Percentiles rank a stretch among this genome's conserved stretches.
Conservation (phyloP, 106 monocot species). For the Dendrobium officinale region DNA sequence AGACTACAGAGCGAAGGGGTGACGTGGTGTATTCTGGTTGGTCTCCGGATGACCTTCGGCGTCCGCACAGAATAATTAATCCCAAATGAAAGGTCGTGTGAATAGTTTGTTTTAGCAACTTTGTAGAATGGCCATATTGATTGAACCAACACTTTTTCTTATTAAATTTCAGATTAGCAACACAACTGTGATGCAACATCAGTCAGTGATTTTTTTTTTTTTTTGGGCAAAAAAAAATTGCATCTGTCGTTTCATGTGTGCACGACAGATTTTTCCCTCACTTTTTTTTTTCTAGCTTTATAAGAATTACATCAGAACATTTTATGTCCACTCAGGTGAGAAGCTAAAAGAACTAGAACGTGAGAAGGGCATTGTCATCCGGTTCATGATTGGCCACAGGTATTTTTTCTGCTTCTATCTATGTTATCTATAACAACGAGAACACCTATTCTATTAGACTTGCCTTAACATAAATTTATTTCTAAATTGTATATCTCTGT, state of each 20-base stretch:
- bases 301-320: neutral
- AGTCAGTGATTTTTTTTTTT: neutral
- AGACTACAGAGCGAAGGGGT: too few species aligned
- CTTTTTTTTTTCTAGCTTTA: neutral
- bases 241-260: neutral
- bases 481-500: neutral
- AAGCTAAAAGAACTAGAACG: conserved; percentile 70
- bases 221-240: neutral
- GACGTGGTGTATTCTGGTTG: too few species aligned
- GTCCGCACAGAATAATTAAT: too few species aligned
- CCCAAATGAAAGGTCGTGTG: neutral
- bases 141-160: neutral
- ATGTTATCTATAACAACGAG: neutral
- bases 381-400: conserved; percentile 98
- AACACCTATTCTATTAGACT: neutral
- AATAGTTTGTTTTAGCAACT: neutral
- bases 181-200: neutral
- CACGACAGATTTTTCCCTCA: neutral
- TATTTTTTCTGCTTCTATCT: conserved; percentile 12
- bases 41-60: too few species aligned
- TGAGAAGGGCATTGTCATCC: conserved; percentile 87
- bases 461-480: neutral
- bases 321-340: conserved; percentile 47
- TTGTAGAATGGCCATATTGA: neutral
- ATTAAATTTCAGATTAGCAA: neutral